These are phyloP conservation scores for Coemansia sp. DNA, from an alignment of 192 early-diverging fungal genomes.

Conservation along the genomic window DNA sequence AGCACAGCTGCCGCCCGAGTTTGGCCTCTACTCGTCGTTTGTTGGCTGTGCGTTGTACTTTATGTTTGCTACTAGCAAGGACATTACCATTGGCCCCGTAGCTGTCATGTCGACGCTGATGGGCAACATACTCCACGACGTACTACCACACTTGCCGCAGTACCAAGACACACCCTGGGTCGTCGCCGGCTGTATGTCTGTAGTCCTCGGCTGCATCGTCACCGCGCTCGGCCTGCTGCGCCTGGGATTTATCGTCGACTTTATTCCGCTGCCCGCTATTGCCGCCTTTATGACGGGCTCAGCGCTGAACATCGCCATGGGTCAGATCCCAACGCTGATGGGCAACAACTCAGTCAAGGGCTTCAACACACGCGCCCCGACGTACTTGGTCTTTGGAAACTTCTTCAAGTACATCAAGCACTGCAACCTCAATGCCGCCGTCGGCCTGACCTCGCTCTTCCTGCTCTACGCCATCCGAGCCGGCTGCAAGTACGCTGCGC, in stretches of 20 bases:
- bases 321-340: conserved; percentile 78
- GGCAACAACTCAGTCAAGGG: conserved; percentile 69
- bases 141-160: conserved; percentile 41
- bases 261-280: conserved; percentile 81
- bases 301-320: conserved; percentile 77
- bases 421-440: conserved; percentile 53
- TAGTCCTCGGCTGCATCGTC: conserved; percentile 75
- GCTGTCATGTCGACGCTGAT: conserved; percentile 79
- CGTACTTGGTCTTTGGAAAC: conserved; percentile 80
- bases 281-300: conserved; percentile 88
- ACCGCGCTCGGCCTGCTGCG: conserved; percentile 76
- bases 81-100: conserved; percentile 73
- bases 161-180: conserved; percentile 61
- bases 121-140: conserved; percentile 63
- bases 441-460: conserved; percentile 53
- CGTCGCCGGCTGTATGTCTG: conserved; percentile 60
- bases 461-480: conserved; percentile 54
- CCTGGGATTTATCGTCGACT: conserved; percentile 85
- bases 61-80: conserved; percentile 75
- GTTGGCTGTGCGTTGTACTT: conserved; percentile 70
- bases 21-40: conserved; percentile 78
- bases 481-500: conserved; percentile 32
- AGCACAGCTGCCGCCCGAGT: conserved; percentile 70
- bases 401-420: conserved; percentile 58
- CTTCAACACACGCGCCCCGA: conserved; percentile 67